Conservation (phyloP, 2,329 filamentous ascomycete genomes). For the Penicillium hesseltinei region DNA sequence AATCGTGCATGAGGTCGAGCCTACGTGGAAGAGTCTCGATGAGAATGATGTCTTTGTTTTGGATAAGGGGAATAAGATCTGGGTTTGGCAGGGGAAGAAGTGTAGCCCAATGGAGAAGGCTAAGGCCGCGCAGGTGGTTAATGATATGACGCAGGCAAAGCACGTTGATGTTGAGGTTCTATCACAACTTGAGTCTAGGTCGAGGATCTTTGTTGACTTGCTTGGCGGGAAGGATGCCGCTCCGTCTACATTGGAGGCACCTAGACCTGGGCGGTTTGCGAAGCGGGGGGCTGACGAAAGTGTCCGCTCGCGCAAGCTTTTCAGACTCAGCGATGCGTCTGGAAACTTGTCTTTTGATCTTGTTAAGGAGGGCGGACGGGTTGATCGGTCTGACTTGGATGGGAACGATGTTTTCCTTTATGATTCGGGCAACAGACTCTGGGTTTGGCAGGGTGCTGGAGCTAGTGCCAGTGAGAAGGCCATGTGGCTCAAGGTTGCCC, state of each 20-base stretch:
- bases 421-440: slow-evolving; percentile 57
- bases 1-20: slow-evolving; percentile 63
- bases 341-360: slow-evolving; percentile 58
- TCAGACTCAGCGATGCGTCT: slow-evolving; percentile 62
- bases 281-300: slow-evolving; percentile 19
- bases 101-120: slow-evolving; percentile 69
- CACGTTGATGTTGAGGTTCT: slow-evolving; percentile 64
- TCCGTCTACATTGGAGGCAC: slow-evolving; percentile 42
- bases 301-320: slow-evolving; percentile 49
- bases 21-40: slow-evolving; percentile 61
- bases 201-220: slow-evolving; percentile 56
- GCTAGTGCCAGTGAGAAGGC: slow-evolving; percentile 60
- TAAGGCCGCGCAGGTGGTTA: slow-evolving; percentile 65
- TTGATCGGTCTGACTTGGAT: slow-evolving; percentile 59
- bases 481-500: slow-evolving; percentile 50
- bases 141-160: slow-evolving; percentile 57
- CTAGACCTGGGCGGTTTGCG: slow-evolving; percentile 36
- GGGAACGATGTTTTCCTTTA: slow-evolving; percentile 64
- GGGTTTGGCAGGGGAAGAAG: slow-evolving; percentile 66
- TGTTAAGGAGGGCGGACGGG: slow-evolving; percentile 53
- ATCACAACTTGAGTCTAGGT: slow-evolving; percentile 54
- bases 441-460: slow-evolving; percentile 64
- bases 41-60: slow-evolving; percentile 66
- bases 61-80: slow-evolving; percentile 63
- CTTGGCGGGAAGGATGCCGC: slow-evolving; percentile 51